Evolutionary conservation across 345 rosid species (phyloP).

Genomic region (Boechera divaricarpa): DNA sequence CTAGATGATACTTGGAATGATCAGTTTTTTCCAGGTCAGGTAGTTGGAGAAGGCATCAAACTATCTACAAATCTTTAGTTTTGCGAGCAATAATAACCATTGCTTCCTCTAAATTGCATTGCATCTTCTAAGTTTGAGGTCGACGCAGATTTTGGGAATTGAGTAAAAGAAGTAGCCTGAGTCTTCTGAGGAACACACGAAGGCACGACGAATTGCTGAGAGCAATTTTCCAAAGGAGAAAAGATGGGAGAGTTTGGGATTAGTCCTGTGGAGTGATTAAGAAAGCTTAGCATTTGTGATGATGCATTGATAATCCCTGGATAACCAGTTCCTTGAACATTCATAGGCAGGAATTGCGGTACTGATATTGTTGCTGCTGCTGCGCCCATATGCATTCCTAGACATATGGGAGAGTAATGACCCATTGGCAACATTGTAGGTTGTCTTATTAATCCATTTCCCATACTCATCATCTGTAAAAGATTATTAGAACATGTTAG

Average conservation of each 20-base stretch:
- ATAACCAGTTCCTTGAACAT: conserved; percentile 21
- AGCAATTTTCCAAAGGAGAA: conserved; percentile 32
- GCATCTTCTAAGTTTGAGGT: conserved; percentile 27
- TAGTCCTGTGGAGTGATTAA: conserved; percentile 29
- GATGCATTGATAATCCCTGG: conserved; percentile 1
- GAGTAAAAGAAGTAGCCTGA: conserved; percentile 34
- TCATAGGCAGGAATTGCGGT: conserved; percentile 28
- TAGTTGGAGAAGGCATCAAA: conserved; percentile 16
- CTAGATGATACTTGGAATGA: conserved; percentile 5
- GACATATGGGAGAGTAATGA: conserved; percentile 33
- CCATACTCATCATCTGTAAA: conserved; percentile 65
- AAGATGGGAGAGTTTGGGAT: conserved; percentile 24
- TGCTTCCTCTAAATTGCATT: conserved; percentile 33
- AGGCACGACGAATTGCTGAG: conserved; percentile 25
- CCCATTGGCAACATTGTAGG: conserved; percentile 37
- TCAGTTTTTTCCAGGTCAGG: background rate
- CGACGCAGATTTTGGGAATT: conserved; percentile 11
- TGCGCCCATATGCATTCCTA: conserved; percentile 31
- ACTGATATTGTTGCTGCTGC: background rate
- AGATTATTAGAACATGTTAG: conserved; percentile 9
- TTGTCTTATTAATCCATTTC: conserved; percentile 49
- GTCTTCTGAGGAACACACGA: conserved; percentile 31
- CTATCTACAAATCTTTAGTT: conserved; percentile 23
- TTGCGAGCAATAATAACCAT: background rate
- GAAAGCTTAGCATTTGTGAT: conserved; percentile 24